These are phyloP conservation scores for Thalia dealbata DNA, from an alignment of 176 grass and related monocot genomes.

Conservation along the genomic window DNA sequence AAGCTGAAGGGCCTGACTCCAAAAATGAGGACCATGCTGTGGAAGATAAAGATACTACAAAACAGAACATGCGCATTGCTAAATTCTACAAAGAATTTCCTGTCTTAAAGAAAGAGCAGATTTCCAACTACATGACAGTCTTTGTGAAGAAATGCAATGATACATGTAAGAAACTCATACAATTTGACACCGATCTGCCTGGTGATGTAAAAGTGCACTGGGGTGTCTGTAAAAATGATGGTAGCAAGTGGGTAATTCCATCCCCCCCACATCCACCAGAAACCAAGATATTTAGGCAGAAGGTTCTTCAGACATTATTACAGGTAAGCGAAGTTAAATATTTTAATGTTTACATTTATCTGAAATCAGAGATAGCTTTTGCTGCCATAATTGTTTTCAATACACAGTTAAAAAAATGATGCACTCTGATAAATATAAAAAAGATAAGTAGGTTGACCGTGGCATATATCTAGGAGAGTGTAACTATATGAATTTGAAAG, in stretches of 20 bases:
- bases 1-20: conserved; percentile 33
- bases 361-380: background rate
- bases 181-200: conserved; percentile 81
- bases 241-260: conserved; percentile 67
- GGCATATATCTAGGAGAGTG: background rate
- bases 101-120: conserved; percentile 53
- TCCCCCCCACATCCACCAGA: conserved; percentile 63
- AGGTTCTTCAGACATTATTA: conserved; percentile 79
- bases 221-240: conserved; percentile 73
- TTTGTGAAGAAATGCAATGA: conserved; percentile 38
- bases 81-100: conserved; percentile 60
- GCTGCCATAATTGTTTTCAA: no score
- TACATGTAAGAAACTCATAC: conserved; percentile 46
- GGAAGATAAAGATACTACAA: conserved; percentile 25
- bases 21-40: conserved; percentile 14
- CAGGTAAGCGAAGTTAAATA: conserved; percentile 38
- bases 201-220: conserved; percentile 83
- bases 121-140: conserved; percentile 68
- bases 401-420: background rate
- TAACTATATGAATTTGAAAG: no score
- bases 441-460: background rate
- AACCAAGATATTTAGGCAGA: conserved; percentile 62
- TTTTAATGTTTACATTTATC: background rate
- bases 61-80: conserved; percentile 25
- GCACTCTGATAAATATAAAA: background rate